A percentile compares a stretch with the other conserved stretches of the same genome.
Conservation (phyloP, 129 eudicot genomes). For the Lactuca sativa region DNA sequence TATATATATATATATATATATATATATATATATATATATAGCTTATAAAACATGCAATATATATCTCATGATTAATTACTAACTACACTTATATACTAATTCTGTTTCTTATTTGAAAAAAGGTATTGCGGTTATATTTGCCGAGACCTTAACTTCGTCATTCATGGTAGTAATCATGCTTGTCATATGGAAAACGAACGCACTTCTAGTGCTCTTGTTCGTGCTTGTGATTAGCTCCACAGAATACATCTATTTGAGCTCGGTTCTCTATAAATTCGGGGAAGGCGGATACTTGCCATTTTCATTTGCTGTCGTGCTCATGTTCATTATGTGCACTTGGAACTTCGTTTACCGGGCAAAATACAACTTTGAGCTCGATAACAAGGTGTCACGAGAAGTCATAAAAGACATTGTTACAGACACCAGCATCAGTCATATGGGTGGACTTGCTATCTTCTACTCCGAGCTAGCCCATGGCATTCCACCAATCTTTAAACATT, state of each 20-base stretch:
- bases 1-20: no score
- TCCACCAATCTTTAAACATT: conserved; percentile 76
- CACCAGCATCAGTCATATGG: conserved; percentile 29
- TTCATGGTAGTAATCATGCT: conserved; percentile 73
- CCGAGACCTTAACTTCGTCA: conserved; percentile 66
- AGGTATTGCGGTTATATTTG: conserved; percentile 92
- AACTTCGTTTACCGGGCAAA: conserved; percentile 55
- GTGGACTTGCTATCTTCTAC: conserved; percentile 68
- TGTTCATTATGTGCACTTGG: conserved; percentile 64
- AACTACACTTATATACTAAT: no score
- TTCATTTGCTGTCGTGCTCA: conserved; percentile 44
- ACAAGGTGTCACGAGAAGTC: conserved; percentile 50
- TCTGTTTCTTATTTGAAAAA: not conserved
- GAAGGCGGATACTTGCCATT: conserved; percentile 65
- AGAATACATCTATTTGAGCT: conserved; percentile 55
- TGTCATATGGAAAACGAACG: conserved; percentile 72
- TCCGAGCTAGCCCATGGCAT: conserved; percentile 79
- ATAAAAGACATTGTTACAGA: conserved; percentile 34
- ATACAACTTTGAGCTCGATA: conserved; percentile 60
- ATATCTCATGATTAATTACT: not conserved
- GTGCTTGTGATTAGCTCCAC: conserved; percentile 48
- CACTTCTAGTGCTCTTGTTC: conserved; percentile 42
- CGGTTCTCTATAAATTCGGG: conserved; percentile 65
- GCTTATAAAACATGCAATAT: no score
- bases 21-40: no score